Evolutionary conservation across 345 rosid genomes (phyloP).

Genomic region (Arabidopsis suecica): DNA sequence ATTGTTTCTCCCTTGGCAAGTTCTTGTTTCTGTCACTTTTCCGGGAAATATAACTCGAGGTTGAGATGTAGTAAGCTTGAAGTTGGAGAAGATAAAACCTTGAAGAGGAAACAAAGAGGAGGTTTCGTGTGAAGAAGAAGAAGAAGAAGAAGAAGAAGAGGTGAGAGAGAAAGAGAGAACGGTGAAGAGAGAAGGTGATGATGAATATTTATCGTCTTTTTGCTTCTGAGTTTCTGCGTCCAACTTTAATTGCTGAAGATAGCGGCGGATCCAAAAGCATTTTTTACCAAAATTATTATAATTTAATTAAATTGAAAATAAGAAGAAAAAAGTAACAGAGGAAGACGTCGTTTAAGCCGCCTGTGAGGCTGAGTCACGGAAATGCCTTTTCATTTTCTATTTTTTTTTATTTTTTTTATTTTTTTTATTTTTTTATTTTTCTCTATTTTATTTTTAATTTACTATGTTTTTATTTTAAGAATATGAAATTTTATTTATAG

Average conservation of each 20-base stretch:
- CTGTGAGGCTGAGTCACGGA: conserved; percentile 47
- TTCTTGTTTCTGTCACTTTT: conserved; percentile 45
- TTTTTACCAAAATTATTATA: background rate
- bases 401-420: background rate
- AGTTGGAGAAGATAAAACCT: conserved; percentile 64
- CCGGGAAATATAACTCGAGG: conserved; percentile 47
- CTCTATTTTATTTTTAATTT: background rate
- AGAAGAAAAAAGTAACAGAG: conserved; percentile 1
- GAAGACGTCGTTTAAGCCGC: conserved; percentile 46
- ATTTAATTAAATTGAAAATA: background rate
- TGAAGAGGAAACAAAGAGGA: conserved; percentile 64
- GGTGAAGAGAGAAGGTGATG: conserved; percentile 27
- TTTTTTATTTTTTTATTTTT: background rate
- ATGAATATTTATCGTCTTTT: conserved; percentile 42
- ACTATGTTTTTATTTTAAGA: too few relatives aligned
- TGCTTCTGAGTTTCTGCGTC: conserved; percentile 44
- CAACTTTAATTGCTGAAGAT: conserved; percentile 43
- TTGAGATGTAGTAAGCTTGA: conserved; percentile 60
- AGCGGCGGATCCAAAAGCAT: conserved; percentile 47
- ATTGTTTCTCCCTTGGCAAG: background rate
- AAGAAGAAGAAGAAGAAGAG: conserved; percentile 2
- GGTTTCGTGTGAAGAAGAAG: conserved; percentile 25
- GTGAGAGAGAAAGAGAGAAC: conserved; percentile 3
- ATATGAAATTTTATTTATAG: background rate
- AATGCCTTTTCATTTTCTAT: conserved; percentile 1